These are phyloP conservation scores for Globisporangium radiosum DNA, from an alignment of 352 stramenopile genomes.

Conservation along the genomic window DNA sequence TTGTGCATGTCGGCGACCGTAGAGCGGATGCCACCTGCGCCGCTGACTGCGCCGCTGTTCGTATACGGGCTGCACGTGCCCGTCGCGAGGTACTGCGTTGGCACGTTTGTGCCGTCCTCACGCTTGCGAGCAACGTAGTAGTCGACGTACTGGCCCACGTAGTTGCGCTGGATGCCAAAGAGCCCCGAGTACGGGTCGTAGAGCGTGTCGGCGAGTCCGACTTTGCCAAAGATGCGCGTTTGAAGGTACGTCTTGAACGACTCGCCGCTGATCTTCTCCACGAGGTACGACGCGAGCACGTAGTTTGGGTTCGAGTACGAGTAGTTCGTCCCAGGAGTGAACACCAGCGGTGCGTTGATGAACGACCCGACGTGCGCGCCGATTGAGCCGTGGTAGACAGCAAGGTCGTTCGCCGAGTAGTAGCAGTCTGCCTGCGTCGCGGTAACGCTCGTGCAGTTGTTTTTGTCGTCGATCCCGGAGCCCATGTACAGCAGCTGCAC, in stretches of 20 bases:
- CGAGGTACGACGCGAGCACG: conserved; percentile 42
- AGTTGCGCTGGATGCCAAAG: conserved; percentile 17
- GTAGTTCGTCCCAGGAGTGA: conserved; percentile 43
- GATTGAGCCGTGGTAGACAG: conserved; percentile 21
- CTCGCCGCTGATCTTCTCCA: conserved; percentile 46
- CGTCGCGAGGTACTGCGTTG: conserved; percentile 21
- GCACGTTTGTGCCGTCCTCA: conserved; percentile 2
- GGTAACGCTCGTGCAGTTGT: conserved; percentile 24
- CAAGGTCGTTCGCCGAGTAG: conserved; percentile 13
- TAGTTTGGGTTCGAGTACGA: conserved; percentile 48
- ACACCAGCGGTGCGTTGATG: conserved; percentile 42
- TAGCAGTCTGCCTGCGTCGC: background rate
- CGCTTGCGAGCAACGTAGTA: conserved; percentile 25
- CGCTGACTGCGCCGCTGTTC: conserved; percentile 23
- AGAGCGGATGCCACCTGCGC: conserved; percentile 30
- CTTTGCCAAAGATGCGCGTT: conserved; percentile 25
- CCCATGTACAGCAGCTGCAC: conserved; percentile 53
- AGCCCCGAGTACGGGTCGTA: conserved; percentile 38
- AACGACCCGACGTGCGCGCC: conserved; percentile 32
- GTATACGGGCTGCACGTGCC: conserved; percentile 43
- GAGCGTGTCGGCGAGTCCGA: conserved; percentile 30
- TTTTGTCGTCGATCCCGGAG: conserved; percentile 29
- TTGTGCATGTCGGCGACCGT: conserved; percentile 47
- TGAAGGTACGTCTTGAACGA: conserved; percentile 34
- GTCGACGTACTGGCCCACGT: conserved; percentile 46